Conservation (phyloP, 768 basidiomycete genomes). For the Pulveroboletus ravenelii region DNA sequence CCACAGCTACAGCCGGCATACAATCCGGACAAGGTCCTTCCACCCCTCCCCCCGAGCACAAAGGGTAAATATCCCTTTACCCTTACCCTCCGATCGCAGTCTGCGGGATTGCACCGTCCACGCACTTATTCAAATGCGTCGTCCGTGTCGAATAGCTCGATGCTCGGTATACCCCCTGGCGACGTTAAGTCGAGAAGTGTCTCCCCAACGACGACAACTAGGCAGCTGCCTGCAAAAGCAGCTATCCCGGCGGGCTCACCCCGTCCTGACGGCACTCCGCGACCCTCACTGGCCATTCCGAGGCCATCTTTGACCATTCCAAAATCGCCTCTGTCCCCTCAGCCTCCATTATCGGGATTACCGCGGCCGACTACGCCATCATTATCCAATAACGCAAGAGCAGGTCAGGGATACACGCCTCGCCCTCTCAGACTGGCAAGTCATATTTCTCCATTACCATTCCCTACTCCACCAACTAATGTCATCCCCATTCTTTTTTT, state of each 20-base stretch:
- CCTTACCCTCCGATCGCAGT: slow-evolving; percentile 11
- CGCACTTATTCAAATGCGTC: slow-evolving; percentile 35
- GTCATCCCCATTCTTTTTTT: background rate
- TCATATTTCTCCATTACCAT: slow-evolving; percentile 12
- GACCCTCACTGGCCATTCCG: slow-evolving; percentile 21
- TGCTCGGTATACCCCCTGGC: slow-evolving; percentile 1
- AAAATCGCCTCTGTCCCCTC: slow-evolving; percentile 17
- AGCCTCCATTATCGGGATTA: slow-evolving; percentile 13
- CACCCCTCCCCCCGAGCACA: slow-evolving; percentile 22
- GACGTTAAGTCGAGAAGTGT: slow-evolving; percentile 7
- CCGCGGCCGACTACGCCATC: slow-evolving; percentile 21
- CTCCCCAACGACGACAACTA: slow-evolving; percentile 12
- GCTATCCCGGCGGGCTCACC: slow-evolving; percentile 6
- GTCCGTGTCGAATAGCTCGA: slow-evolving; percentile 21
- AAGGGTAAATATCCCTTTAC: slow-evolving; percentile 21
- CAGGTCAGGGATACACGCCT: slow-evolving; percentile 15
- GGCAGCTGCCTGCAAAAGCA: slow-evolving; percentile 6
- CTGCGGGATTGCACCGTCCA: slow-evolving; percentile 17
- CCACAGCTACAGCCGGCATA: slow-evolving; percentile 3
- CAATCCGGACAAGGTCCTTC: slow-evolving; percentile 30
- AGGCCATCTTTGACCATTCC: slow-evolving; percentile 27
- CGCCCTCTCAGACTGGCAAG: slow-evolving; percentile 27
- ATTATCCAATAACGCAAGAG: background rate
- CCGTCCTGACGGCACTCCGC: slow-evolving; percentile 16
- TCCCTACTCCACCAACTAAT: background rate